Evolutionary conservation across 345 rosid species (phyloP).

Genomic region (Arabis hirsuta): DNA sequence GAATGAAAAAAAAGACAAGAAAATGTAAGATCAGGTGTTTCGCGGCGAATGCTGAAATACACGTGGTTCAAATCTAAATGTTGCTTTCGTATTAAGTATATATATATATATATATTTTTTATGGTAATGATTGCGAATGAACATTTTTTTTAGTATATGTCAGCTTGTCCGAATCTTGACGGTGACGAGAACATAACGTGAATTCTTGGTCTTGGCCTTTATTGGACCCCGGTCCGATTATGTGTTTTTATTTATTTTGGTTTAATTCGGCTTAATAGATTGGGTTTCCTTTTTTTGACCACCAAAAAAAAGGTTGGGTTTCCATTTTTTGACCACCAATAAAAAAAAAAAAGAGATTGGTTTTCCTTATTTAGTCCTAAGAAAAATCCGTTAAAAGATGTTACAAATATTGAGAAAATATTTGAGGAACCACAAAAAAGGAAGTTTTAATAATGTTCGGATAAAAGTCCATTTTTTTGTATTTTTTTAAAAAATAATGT

Average conservation of each 20-base stretch:
- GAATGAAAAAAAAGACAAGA: not conserved
- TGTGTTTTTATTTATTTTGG: not conserved
- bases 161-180: slow-evolving; percentile 18
- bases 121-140: not conserved
- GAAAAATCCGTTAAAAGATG: not conserved
- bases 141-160: not conserved
- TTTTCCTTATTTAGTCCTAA: not conserved
- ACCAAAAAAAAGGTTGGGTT: too few relatives aligned
- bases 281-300: too few relatives aligned
- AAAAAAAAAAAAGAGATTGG: not conserved
- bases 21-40: slow-evolving; percentile 11
- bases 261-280: not conserved
- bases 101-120: too few relatives aligned
- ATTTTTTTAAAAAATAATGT: too few relatives aligned
- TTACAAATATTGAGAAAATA: not conserved
- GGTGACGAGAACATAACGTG: too few relatives aligned
- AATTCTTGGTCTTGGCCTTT: too few relatives aligned
- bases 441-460: too few relatives aligned
- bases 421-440: too few relatives aligned
- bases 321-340: too few relatives aligned
- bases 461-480: too few relatives aligned
- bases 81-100: slow-evolving; percentile 12
- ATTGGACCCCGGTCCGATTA: not conserved
- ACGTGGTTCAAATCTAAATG: slow-evolving; percentile 6
- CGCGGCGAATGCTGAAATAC: slow-evolving; percentile 21